Evolutionary conservation across 2,329 filamentous ascomycete species (phyloP).

Genomic region (Grosmannia clavigera): DNA sequence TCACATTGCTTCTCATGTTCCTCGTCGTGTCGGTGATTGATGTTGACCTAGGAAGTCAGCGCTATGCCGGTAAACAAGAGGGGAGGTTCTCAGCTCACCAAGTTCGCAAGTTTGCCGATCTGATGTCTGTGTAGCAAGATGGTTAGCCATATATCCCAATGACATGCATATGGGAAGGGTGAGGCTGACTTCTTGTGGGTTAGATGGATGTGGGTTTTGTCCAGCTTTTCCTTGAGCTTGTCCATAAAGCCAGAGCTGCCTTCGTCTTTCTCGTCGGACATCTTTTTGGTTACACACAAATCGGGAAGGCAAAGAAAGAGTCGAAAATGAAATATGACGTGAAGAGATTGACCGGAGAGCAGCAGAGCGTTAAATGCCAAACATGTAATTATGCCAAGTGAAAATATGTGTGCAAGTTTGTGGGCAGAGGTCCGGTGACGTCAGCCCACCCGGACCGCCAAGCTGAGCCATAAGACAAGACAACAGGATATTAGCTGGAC

Average conservation of each 20-base stretch:
- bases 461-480: background rate
- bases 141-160: background rate
- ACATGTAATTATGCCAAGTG: background rate
- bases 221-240: constrained; percentile 31
- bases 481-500: background rate
- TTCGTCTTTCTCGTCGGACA: background rate
- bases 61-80: background rate
- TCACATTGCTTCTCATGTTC: constrained; percentile 79
- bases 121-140: constrained; percentile 30
- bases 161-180: background rate
- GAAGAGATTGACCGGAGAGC: background rate
- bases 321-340: background rate
- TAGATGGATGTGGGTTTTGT: constrained; percentile 36
- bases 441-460: background rate
- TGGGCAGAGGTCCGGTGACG: background rate
- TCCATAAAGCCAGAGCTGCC: constrained; percentile 15
- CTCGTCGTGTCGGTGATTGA: constrained; percentile 86
- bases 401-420: background rate
- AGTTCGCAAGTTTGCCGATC: constrained; percentile 50
- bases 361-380: background rate
- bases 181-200: constrained; percentile 43
- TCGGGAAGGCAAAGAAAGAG: background rate
- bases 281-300: background rate
- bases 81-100: constrained; percentile 25
- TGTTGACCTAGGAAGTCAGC: constrained; percentile 48